Conservation (phyloP, 2,329 filamentous ascomycete species). For the Stemphylium vesicarium region DNA sequence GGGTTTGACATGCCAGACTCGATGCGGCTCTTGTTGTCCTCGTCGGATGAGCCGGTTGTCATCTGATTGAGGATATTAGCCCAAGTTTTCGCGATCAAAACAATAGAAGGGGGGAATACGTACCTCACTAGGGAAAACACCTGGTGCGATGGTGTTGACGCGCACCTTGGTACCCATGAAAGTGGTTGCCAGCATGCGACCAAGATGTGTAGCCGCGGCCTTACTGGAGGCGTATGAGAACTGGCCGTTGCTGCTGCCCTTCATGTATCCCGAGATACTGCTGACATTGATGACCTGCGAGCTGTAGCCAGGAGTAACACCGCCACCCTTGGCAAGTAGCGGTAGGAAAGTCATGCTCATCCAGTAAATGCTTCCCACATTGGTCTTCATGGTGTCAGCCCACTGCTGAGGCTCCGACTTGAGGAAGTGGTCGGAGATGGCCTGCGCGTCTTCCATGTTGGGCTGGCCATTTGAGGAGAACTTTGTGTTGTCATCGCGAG, state of each 20-base stretch:
- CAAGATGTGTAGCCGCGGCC: conserved; percentile 55
- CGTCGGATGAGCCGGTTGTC: conserved; percentile 55
- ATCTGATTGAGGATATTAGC: conserved; percentile 45
- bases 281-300: conserved; percentile 61
- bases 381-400: conserved; percentile 60
- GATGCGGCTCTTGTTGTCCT: conserved; percentile 56
- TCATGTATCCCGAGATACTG: conserved; percentile 60
- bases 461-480: conserved; percentile 58
- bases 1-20: conserved; percentile 53
- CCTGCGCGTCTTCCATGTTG: conserved; percentile 55
- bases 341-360: conserved; percentile 63
- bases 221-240: conserved; percentile 60
- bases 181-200: conserved; percentile 55
- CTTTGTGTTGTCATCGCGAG: conserved; percentile 59
- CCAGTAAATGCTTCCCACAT: conserved; percentile 60
- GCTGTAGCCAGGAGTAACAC: conserved; percentile 55
- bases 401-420: conserved; percentile 56
- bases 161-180: conserved; percentile 53
- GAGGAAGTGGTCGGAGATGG: conserved; percentile 60
- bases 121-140: conserved; percentile 51
- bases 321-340: conserved; percentile 57
- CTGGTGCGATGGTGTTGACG: conserved; percentile 48
- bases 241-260: conserved; percentile 56
- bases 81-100: not conserved
- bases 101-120: not conserved